phyloP scores from a whole-genome alignment of 441 rosid genomes.

The Omphalea diandra region DNA sequence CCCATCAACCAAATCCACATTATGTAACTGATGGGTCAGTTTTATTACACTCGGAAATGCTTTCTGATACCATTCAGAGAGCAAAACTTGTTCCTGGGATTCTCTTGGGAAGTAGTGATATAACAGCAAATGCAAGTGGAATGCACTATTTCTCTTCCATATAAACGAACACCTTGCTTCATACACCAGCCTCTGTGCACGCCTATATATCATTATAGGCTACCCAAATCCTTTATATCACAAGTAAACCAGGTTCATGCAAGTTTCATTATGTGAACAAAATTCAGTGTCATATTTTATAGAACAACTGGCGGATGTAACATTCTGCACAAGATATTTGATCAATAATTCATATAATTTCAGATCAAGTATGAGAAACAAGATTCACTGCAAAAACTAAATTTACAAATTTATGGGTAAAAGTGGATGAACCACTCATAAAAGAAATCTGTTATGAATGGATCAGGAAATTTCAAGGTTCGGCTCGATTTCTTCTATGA shows the following conservation, averaged over 20 bases:
- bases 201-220: slow-evolving; percentile 28
- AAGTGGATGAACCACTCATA: too few relatives aligned
- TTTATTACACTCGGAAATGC: slow-evolving; percentile 46
- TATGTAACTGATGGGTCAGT: slow-evolving; percentile 40
- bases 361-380: too few relatives aligned
- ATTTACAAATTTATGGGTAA: too few relatives aligned
- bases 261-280: background rate
- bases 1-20: slow-evolving; percentile 61
- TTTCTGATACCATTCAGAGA: slow-evolving; percentile 49
- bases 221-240: slow-evolving; percentile 5
- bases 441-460: too few relatives aligned
- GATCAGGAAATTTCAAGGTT: too few relatives aligned
- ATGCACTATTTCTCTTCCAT: slow-evolving; percentile 15
- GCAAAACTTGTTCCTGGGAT: slow-evolving; percentile 35
- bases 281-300: slow-evolving; percentile 26
- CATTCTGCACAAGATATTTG: background rate
- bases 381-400: too few relatives aligned
- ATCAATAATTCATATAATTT: too few relatives aligned
- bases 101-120: slow-evolving; percentile 47
- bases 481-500: too few relatives aligned
- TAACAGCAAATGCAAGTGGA: slow-evolving; percentile 28
- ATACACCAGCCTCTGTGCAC: slow-evolving; percentile 20
- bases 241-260: background rate
- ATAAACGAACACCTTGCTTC: slow-evolving; percentile 22
- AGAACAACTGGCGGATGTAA: slow-evolving; percentile 18